Conservation (phyloP, 345 rosid species). For the Salix brachista region DNA sequence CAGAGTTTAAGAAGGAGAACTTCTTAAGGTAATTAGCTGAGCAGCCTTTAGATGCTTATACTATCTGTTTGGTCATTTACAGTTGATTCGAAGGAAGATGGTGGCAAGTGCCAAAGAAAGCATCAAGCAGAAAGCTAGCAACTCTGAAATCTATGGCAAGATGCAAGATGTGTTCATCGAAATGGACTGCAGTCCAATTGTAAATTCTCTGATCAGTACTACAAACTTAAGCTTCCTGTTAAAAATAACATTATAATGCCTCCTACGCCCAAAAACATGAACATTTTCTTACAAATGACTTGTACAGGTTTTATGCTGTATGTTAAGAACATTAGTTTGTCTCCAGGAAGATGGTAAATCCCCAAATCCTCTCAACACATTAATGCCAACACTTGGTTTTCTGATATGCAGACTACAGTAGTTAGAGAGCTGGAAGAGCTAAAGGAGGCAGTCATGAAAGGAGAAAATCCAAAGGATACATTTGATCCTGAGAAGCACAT, state of each 20-base stretch:
- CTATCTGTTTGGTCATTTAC: constrained; percentile 1
- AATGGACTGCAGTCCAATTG: constrained; percentile 49
- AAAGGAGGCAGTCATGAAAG: constrained; percentile 63
- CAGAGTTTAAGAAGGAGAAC: neutral
- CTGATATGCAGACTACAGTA: constrained; percentile 35
- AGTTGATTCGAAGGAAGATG: constrained; percentile 69
- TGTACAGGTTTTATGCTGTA: neutral
- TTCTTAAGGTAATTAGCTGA: neutral
- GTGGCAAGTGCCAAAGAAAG: constrained; percentile 68
- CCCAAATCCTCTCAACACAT: neutral
- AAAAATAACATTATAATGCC: neutral
- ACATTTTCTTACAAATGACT: neutral
- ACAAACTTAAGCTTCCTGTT: neutral
- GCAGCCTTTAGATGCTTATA: constrained; percentile 4
- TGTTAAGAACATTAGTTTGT: neutral
- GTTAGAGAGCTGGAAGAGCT: constrained; percentile 60
- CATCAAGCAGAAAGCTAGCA: constrained; percentile 51
- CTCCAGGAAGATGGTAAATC: neutral
- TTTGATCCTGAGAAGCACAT: constrained; percentile 81
- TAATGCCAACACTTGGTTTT: neutral
- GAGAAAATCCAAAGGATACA: constrained; percentile 20
- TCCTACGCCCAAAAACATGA: neutral
- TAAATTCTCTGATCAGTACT: constrained; percentile 28
- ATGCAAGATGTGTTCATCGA: constrained; percentile 69
- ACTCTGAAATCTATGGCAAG: constrained; percentile 56